These are phyloP conservation scores for Picea glauca DNA, from an alignment of 75 land plant genomes.

Conservation along the genomic window DNA sequence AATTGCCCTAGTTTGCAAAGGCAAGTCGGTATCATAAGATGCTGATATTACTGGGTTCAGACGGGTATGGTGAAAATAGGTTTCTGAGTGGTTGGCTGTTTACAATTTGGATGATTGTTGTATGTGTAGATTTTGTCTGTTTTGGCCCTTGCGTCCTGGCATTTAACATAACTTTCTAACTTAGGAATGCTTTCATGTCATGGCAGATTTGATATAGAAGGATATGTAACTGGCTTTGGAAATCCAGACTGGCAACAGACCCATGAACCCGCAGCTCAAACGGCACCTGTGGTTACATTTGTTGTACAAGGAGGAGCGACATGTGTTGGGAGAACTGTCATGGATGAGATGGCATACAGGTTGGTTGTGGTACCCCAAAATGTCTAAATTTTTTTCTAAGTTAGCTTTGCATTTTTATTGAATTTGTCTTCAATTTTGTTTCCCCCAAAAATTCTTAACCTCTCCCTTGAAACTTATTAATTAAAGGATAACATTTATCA, in stretches of 20 bases:
- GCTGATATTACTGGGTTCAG: neutral
- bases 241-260: constrained; percentile 89
- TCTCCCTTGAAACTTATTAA: too few relatives aligned
- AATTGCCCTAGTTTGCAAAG: neutral
- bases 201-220: constrained; percentile 79
- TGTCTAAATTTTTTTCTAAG: neutral
- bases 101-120: neutral
- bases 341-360: constrained; percentile 97
- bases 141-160: neutral
- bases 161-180: neutral
- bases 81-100: neutral
- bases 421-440: too few relatives aligned
- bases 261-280: constrained; percentile 55
- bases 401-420: neutral
- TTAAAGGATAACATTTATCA: too few relatives aligned
- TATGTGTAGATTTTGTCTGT: neutral
- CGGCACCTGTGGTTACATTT: constrained; percentile 57
- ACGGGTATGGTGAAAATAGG: neutral
- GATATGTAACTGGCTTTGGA: constrained; percentile 82
- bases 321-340: constrained; percentile 75
- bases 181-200: neutral
- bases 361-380: constrained; percentile 8
- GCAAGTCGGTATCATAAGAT: neutral
- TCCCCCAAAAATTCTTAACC: too few relatives aligned
- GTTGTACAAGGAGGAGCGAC: constrained; percentile 65